These are phyloP conservation scores for Mucor irregularis DNA, from an alignment of 371 early-diverging fungal genomes.

Conservation along the genomic window DNA sequence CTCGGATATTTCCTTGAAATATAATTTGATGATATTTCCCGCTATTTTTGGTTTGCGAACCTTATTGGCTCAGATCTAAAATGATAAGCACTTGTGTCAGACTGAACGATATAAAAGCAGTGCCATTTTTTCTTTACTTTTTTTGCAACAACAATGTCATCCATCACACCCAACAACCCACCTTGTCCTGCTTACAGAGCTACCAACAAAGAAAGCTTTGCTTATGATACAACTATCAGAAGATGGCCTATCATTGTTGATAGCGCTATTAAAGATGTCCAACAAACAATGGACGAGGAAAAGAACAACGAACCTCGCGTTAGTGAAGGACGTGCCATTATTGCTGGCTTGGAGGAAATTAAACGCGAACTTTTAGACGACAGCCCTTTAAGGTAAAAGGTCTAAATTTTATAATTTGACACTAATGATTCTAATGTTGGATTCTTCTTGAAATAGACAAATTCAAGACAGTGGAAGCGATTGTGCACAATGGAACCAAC, in stretches of 20 bases:
- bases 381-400: constrained; percentile 54
- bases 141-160: no score
- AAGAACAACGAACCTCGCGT: constrained; percentile 21
- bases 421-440: not conserved
- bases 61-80: no score
- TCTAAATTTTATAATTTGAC: not conserved
- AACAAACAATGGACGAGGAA: constrained; percentile 42
- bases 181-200: constrained; percentile 69
- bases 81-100: no score
- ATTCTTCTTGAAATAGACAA: constrained; percentile 32
- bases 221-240: constrained; percentile 72
- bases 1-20: no score
- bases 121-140: no score
- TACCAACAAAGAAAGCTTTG: constrained; percentile 69
- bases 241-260: constrained; percentile 87
- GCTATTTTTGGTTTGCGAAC: no score
- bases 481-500: constrained; percentile 62
- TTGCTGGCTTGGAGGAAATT: constrained; percentile 58
- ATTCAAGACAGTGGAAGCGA: constrained; percentile 65
- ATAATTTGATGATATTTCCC: no score
- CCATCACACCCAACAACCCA: constrained; percentile 60
- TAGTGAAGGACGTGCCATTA: constrained; percentile 65
- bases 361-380: constrained; percentile 72
- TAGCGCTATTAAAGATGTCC: constrained; percentile 66
- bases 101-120: no score